A percentile compares a stretch with the other conserved stretches of the same genome.
phyloP scores from a whole-genome alignment of 345 rosid genomes.

The Atalantia buxifolia region DNA sequence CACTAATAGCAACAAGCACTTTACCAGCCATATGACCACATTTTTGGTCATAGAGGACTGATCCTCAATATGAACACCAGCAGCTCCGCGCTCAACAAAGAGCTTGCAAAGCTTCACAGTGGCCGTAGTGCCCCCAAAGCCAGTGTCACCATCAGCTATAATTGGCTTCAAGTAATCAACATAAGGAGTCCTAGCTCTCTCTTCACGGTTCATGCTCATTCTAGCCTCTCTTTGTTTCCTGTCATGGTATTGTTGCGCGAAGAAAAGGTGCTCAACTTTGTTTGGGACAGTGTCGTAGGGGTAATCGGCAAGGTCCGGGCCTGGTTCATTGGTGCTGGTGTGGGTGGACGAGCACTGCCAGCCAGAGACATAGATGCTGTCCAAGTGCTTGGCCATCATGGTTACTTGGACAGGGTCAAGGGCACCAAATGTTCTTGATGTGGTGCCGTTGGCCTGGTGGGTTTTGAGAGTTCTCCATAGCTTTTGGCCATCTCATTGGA shows the following conservation, averaged over 20 bases:
- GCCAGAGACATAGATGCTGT: slow-evolving; percentile 88
- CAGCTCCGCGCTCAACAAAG: slow-evolving; percentile 92
- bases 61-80: slow-evolving; percentile 94
- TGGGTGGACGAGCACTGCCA: slow-evolving; percentile 99
- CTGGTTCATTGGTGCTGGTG: slow-evolving; percentile 87
- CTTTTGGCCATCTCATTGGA: slow-evolving; percentile 90
- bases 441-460: slow-evolving; percentile 85
- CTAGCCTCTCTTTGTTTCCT: slow-evolving; percentile 89
- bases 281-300: slow-evolving; percentile 95
- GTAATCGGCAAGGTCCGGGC: slow-evolving; percentile 97
- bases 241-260: slow-evolving; percentile 94
- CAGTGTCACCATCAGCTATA: slow-evolving; percentile 96
- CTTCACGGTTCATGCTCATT: slow-evolving; percentile 86
- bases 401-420: slow-evolving; percentile 93
- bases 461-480: slow-evolving; percentile 87
- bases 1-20: slow-evolving; percentile 87
- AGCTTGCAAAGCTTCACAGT: slow-evolving; percentile 96
- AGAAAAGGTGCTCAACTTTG: slow-evolving; percentile 92
- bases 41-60: slow-evolving; percentile 91
- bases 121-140: slow-evolving; percentile 91
- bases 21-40: slow-evolving; percentile 98
- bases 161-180: slow-evolving; percentile 94
- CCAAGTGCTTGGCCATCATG: slow-evolving; percentile 96
- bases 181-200: slow-evolving; percentile 74
- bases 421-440: slow-evolving; percentile 93